Evolutionary conservation across 2,329 filamentous ascomycete genomes (phyloP).

Genomic region (Myrmaecium sp.): DNA sequence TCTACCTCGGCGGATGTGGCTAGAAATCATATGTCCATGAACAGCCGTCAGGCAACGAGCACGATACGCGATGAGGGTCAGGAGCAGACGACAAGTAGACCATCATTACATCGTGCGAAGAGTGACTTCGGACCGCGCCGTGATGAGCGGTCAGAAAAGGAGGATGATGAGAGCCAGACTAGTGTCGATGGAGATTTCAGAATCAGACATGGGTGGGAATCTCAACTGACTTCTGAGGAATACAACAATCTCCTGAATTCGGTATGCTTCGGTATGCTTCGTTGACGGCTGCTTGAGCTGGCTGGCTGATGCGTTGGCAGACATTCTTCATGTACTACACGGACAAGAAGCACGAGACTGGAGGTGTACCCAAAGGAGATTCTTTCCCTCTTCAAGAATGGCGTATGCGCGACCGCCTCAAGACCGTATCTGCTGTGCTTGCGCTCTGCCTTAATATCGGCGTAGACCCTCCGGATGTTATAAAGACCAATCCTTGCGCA

Average conservation of each 20-base stretch:
- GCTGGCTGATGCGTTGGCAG: conserved; percentile 26
- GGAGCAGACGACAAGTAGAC: too few species aligned
- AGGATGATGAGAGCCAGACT: conserved; percentile 20
- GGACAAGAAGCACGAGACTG: conserved; percentile 92
- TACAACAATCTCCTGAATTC: conserved; percentile 72
- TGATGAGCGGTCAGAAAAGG: conserved; percentile 12
- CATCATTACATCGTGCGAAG: too few species aligned
- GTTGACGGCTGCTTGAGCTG: neutral
- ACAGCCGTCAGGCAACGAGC: too few species aligned
- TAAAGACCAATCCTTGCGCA: conserved; percentile 85
- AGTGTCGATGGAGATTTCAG: conserved; percentile 36
- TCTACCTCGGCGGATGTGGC: too few species aligned
- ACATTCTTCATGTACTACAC: conserved; percentile 99
- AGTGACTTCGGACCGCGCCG: conserved; percentile 33
- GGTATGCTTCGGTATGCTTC: conserved; percentile 33
- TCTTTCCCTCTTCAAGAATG: conserved; percentile 63
- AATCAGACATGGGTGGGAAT: conserved; percentile 77
- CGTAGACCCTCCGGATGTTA: conserved; percentile 89
- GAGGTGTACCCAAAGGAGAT: conserved; percentile 59
- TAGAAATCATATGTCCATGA: too few species aligned
- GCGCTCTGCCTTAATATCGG: conserved; percentile 94
- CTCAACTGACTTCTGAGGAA: conserved; percentile 80
- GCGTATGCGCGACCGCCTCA: conserved; percentile 91
- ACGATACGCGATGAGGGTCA: too few species aligned
- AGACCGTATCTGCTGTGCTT: conserved; percentile 89